phyloP scores from a whole-genome alignment of 2,329 filamentous ascomycete species.

The Alternaria tenuissima region DNA sequence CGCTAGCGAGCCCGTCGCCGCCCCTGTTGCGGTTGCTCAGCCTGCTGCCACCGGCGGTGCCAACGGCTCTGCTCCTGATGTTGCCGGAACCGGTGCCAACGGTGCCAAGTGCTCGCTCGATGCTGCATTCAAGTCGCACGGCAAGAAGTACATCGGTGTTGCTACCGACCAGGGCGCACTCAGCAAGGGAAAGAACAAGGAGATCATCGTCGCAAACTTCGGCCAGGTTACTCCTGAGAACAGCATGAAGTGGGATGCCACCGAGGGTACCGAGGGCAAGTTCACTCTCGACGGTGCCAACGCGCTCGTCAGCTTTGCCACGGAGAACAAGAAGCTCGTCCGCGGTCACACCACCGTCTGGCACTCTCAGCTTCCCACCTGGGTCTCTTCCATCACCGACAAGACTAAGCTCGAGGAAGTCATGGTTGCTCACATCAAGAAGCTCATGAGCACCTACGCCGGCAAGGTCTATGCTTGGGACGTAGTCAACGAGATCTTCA shows the following conservation, averaged over 20 bases:
- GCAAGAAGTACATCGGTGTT: constrained; percentile 72
- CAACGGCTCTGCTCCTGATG: constrained; percentile 15
- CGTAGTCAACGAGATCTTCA: constrained; percentile 57
- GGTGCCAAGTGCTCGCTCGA: constrained; percentile 55
- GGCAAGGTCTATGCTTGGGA: constrained; percentile 69
- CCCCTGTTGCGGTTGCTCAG: constrained; percentile 2
- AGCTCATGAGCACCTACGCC: constrained; percentile 66
- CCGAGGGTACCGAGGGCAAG: constrained; percentile 56
- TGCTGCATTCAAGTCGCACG: constrained; percentile 65
- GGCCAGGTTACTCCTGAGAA: constrained; percentile 74
- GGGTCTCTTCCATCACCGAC: constrained; percentile 66
- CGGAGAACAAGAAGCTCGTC: constrained; percentile 63
- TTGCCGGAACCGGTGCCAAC: constrained; percentile 26
- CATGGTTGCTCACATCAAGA: constrained; percentile 67
- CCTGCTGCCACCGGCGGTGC: neutral
- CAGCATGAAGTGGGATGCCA: constrained; percentile 72
- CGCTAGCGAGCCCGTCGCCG: constrained; percentile 13
- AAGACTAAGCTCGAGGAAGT: constrained; percentile 62
- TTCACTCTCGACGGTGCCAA: constrained; percentile 68
- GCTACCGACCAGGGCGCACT: constrained; percentile 65
- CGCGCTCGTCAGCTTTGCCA: constrained; percentile 67
- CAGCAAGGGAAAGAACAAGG: constrained; percentile 58
- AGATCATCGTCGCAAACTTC: constrained; percentile 68
- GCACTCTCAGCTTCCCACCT: constrained; percentile 62
- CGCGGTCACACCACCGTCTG: constrained; percentile 72